A percentile compares a stretch with the other conserved stretches of the same genome.
Conservation (phyloP, 345 rosid species). For the Angophora floribunda region DNA sequence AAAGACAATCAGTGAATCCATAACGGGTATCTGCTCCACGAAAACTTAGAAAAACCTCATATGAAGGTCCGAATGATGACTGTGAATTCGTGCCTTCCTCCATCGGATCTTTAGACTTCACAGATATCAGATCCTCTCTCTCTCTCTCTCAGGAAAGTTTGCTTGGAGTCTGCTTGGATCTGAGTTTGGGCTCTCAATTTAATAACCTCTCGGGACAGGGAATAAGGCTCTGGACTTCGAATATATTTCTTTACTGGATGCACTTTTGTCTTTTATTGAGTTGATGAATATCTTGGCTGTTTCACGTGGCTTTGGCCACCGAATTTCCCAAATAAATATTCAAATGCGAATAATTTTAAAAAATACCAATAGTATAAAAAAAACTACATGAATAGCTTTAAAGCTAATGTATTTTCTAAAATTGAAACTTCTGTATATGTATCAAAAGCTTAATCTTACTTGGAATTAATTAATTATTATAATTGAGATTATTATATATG, state of each 20-base stretch:
- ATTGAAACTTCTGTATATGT: neutral
- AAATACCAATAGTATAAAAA: neutral
- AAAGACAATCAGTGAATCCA: neutral
- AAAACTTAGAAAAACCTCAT: neutral
- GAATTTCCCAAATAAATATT: neutral
- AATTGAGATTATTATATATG: neutral
- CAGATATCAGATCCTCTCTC: neutral
- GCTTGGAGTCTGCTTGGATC: neutral
- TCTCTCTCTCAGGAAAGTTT: neutral
- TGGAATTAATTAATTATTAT: neutral
- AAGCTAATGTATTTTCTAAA: neutral
- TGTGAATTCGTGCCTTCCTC: neutral
- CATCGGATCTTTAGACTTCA: neutral
- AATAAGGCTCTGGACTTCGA: neutral
- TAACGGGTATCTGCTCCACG: neutral
- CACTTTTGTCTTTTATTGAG: neutral
- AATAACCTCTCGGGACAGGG: neutral
- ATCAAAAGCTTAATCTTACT: neutral
- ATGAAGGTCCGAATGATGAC: neutral
- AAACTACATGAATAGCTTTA: neutral
- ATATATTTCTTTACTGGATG: neutral
- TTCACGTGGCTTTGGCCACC: neutral
- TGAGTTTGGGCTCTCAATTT: neutral
- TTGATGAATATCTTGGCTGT: neutral
- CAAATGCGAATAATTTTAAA: neutral